Conservation (phyloP, 23 red algal genomes). For the Porphyridium purpureum region DNA sequence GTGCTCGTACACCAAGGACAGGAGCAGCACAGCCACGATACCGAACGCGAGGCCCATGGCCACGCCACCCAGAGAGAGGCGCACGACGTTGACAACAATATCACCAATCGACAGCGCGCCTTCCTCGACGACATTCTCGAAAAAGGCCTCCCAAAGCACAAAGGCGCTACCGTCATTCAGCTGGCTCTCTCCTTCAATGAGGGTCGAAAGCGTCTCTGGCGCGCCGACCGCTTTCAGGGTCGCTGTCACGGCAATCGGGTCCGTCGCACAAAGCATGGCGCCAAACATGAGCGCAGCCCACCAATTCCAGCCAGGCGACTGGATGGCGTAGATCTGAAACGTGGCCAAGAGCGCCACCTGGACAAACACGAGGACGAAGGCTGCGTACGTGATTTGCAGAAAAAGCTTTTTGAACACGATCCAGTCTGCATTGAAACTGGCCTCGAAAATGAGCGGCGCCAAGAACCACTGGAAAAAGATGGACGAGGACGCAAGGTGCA, state of each 20-base stretch:
- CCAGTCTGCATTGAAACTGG: constrained; percentile 68
- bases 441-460: constrained; percentile 88
- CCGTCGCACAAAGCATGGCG: constrained; percentile 86
- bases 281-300: constrained; percentile 83
- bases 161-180: constrained; percentile 90
- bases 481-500: constrained; percentile 52
- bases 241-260: constrained; percentile 72
- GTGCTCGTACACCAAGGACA: constrained; percentile 47
- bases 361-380: constrained; percentile 57
- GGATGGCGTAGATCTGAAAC: constrained; percentile 47
- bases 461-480: constrained; percentile 84
- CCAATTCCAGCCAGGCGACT: constrained; percentile 39
- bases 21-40: constrained; percentile 38
- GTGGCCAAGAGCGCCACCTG: constrained; percentile 40
- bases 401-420: constrained; percentile 65
- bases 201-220: constrained; percentile 38
- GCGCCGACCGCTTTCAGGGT: constrained; percentile 61
- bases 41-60: constrained; percentile 75
- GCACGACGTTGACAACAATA: constrained; percentile 36
- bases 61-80: constrained; percentile 48
- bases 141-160: constrained; percentile 77
- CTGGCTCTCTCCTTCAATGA: constrained; percentile 84
- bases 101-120: constrained; percentile 10
- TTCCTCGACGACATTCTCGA: constrained; percentile 27
- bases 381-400: constrained; percentile 41